phyloP scores from a whole-genome alignment of 495 filamentous ascomycete species.

The Penicillium psychrofluorescens region DNA sequence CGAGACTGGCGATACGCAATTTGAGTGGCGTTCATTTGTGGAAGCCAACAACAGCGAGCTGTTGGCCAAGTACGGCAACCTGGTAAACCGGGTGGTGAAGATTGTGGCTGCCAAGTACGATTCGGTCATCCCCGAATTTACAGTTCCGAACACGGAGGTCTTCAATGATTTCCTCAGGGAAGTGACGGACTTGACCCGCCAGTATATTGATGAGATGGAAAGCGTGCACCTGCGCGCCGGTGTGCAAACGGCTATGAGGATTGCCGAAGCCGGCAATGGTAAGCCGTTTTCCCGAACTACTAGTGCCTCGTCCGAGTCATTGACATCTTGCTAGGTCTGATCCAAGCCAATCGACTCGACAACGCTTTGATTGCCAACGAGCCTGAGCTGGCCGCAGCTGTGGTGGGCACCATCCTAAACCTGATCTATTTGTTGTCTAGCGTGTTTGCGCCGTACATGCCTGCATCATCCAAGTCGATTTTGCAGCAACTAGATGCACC shows the following conservation, averaged over 20 bases:
- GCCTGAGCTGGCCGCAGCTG: slow-evolving; percentile 65
- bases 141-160: slow-evolving; percentile 22
- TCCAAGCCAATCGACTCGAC: slow-evolving; percentile 77
- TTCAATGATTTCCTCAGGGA: slow-evolving; percentile 41
- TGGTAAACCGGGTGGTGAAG: slow-evolving; percentile 90
- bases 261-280: slow-evolving; percentile 66
- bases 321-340: slow-evolving; percentile 33
- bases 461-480: slow-evolving; percentile 68
- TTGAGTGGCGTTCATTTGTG: slow-evolving; percentile 82
- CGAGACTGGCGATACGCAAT: slow-evolving; percentile 83
- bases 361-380: slow-evolving; percentile 68
- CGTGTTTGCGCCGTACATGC: slow-evolving; percentile 77
- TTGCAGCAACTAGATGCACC: slow-evolving; percentile 62
- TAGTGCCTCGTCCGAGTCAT: too few relatives aligned
- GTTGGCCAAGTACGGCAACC: slow-evolving; percentile 86
- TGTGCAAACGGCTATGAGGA: slow-evolving; percentile 60
- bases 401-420: slow-evolving; percentile 77
- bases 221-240: slow-evolving; percentile 69
- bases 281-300: too few relatives aligned
- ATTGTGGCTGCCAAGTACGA: slow-evolving; percentile 72
- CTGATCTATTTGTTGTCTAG: slow-evolving; percentile 72
- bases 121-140: slow-evolving; percentile 62
- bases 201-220: slow-evolving; percentile 69
- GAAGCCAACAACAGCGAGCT: slow-evolving; percentile 85
- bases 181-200: slow-evolving; percentile 54